A percentile compares a stretch with the other conserved stretches of the same genome.
phyloP scores from a whole-genome alignment of 2,329 filamentous ascomycete genomes.

The Metarhizium brunneum region DNA sequence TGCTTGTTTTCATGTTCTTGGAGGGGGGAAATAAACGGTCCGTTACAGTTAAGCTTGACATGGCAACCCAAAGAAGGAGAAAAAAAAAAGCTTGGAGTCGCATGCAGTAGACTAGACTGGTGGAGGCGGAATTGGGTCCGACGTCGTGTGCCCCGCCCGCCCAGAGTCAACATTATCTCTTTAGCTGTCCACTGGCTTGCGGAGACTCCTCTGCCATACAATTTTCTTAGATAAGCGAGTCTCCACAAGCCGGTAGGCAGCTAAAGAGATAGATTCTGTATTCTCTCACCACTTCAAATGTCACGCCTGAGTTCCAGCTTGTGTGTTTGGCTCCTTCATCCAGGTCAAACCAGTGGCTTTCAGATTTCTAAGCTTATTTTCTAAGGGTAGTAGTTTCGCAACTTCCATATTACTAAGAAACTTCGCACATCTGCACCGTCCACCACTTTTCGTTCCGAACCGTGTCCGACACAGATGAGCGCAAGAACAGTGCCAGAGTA shows the following conservation, averaged over 20 bases:
- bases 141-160: background rate
- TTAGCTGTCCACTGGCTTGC: no score
- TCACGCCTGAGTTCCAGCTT: no score
- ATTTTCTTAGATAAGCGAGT: no score
- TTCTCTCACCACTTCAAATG: no score
- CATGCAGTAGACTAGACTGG: background rate
- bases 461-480: slow-evolving; percentile 13
- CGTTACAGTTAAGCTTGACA: background rate
- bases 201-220: no score
- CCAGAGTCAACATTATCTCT: background rate
- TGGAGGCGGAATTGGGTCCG: slow-evolving; percentile 3
- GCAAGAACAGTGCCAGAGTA: slow-evolving; percentile 25
- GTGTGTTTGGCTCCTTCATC: no score
- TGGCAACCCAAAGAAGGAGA: background rate
- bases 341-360: no score
- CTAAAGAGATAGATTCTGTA: no score
- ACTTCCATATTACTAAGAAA: background rate
- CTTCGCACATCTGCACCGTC: background rate
- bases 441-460: background rate
- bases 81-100: background rate
- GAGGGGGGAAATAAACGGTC: no score
- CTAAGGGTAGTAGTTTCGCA: background rate
- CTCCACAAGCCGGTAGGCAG: no score
- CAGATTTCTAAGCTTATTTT: background rate
- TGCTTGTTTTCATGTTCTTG: background rate